Base-by-base conservation (phyloP, 2,329 filamentous ascomycete species). In the Capronia americana region DNA sequence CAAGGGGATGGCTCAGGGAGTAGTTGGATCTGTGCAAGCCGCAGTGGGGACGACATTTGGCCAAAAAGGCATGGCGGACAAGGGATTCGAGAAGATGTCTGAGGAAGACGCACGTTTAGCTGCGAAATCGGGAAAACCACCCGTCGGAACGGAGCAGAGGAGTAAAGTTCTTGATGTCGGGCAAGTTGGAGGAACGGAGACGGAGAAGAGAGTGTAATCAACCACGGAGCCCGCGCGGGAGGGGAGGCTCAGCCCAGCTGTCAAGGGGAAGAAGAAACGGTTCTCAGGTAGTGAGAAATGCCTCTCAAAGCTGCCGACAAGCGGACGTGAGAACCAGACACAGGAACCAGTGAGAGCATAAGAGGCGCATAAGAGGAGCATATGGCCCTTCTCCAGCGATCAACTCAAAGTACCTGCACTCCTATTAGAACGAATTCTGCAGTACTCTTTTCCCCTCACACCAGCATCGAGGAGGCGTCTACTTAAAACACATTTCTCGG, bases 11-110 rank as follows among this genome's bases (percentile, higher is more conserved):
- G 63, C 59, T 4, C 64, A 69, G 34, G 70, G 70, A 10, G 67
- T 70, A 12, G 48, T 63, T 2, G 70, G 70, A 4, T 60, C 54
- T 12, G 10, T 72, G 12, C 68, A 70, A 44, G 70, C 69, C 14
- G 69, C 70, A 8, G 62, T 67, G 20, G 70, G 70, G 11, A 65
- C 68, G 12, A 38, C 63, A 28, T 38, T 70, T 17, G 48, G 70
- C 2, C 70, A 70, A 41, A 64, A 72, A 59, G 46, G 55, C 38
- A 67, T 72, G 66, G 62, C 62, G 54, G 62, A 72, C 46, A 66
- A 68, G 50, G 68, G 70, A 2, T 65, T 70, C 20, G 70, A 70
- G 44, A 72, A 72, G 69, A 72, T 72, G 70, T 59, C 57, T 17
- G 59, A 64, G 4, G 70, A 72, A 48, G 70, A 72, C 51, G 58